Percentiles rank a stretch among this genome's conserved stretches.
phyloP scores from a whole-genome alignment of 352 stramenopile species.

The Phytophthora pinifolia region DNA sequence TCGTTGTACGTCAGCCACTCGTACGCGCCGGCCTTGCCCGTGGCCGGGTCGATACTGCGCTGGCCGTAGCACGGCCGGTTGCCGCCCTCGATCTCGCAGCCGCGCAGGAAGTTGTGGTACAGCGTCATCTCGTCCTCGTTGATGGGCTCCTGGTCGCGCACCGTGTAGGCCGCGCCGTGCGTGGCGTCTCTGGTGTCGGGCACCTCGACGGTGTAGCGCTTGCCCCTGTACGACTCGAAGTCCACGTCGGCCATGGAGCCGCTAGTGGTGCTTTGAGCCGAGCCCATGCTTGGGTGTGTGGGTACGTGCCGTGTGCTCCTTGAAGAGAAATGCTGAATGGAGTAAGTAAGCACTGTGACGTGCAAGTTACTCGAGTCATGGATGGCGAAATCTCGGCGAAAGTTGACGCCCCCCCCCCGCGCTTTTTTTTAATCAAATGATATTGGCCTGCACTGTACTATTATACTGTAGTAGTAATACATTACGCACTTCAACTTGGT shows the following conservation, averaged over 20 bases:
- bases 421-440: no score
- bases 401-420: no score
- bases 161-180: conserved; percentile 32
- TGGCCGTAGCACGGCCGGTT: conserved; percentile 31
- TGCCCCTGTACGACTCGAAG: conserved; percentile 42
- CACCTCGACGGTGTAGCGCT: conserved; percentile 35
- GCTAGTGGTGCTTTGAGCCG: conserved; percentile 29
- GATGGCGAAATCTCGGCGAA: conserved; percentile 4
- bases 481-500: no score
- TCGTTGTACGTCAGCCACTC: conserved; percentile 57
- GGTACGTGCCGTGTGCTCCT: conserved; percentile 2
- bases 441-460: no score
- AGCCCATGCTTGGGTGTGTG: conserved; percentile 30
- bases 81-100: conserved; percentile 26
- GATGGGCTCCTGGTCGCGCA: conserved; percentile 19
- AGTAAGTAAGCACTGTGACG: neutral
- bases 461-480: no score
- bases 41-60: conserved; percentile 34
- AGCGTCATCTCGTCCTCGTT: conserved; percentile 32
- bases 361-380: neutral
- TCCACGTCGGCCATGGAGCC: conserved; percentile 45
- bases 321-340: conserved; percentile 9
- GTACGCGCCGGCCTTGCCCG: conserved; percentile 35
- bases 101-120: conserved; percentile 38
- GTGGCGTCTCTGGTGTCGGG: conserved; percentile 29